phyloP scores from a whole-genome alignment of 805 yeast genomes.

The Candida suzukii region DNA sequence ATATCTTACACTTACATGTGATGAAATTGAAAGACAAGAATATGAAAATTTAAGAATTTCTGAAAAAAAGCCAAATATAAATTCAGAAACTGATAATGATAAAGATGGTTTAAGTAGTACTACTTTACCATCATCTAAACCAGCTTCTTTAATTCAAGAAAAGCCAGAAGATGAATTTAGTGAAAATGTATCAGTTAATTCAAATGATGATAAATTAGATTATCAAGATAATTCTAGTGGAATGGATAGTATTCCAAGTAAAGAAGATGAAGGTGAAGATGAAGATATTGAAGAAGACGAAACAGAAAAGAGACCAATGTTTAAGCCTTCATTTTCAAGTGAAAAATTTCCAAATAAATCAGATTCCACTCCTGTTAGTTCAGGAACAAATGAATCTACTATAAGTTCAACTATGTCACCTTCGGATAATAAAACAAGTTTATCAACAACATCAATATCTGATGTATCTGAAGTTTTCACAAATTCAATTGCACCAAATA shows the following conservation, averaged over 20 bases:
- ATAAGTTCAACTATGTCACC: not conserved
- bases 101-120: too few species aligned
- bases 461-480: not conserved
- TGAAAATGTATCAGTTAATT: constrained; percentile 14
- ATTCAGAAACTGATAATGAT: constrained; percentile 30
- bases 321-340: not conserved
- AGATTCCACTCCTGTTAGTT: not conserved
- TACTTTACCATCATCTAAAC: too few species aligned
- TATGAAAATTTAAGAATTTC: constrained; percentile 8
- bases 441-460: not conserved
- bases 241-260: not conserved
- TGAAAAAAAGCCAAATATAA: constrained; percentile 1
- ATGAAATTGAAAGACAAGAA: constrained; percentile 23
- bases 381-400: not conserved
- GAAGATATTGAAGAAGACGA: not conserved
- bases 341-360: not conserved
- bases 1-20: constrained; percentile 38
- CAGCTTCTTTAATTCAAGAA: constrained; percentile 7
- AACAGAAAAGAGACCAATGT: not conserved
- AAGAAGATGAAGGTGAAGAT: constrained; percentile 7
- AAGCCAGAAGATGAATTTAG: constrained; percentile 15
- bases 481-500: not conserved
- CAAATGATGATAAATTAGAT: constrained; percentile 10
- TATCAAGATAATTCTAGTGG: constrained; percentile 9
- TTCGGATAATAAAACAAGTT: constrained; percentile 4